Base-by-base conservation (phyloP, 2,329 filamentous ascomycete species). In the Elsinoe necatrix region DNA sequence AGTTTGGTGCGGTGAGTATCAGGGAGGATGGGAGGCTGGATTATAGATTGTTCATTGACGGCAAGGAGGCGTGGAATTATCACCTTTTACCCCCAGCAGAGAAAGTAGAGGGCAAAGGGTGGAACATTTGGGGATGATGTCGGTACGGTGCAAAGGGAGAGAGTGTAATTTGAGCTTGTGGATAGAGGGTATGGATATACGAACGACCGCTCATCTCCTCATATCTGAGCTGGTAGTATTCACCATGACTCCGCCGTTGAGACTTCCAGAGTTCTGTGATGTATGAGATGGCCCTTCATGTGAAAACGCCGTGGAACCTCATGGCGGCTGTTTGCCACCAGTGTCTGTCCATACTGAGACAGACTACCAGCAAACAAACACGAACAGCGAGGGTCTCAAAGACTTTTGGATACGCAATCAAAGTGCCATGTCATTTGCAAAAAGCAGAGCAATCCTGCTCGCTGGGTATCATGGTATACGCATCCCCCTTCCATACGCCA, bases 1-100 rank as follows among this genome's bases (percentile, higher is more conserved):
- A 97, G 69, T 92, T 95, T 70, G 89, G 89, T 1, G 82, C 84
- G 0, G 78, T 95, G 25, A 87, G 89, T 20, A 90, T 98, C 60
- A 80, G 80, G 39, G 80, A 82, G 59, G 82, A 85, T 69, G 91
- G 86, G 66, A 80, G 85, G 39, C 74, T 98, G 34, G 85, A 84
- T 47, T 97, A 95, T 67, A 80, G 82, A 3, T 74, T 96, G 1
- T 96, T 86, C 67, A 78, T 96, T 16, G 87, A 95, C 68, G 92
- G 90, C 1, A 72, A 80, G 42, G 85, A 92, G 68, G 78, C 77
- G 1, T 97, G 92, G 92, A 85, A 82, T 57, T 72, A 77, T 66
- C 69, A 3, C 1, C 18, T 52, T 20, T 14, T 14, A 5, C 16
- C 29, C 31, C 48, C 48, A 16, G 29, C 1, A 31, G 14, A 52